Base-by-base conservation (phyloP, 768 basidiomycete genomes). In the Crepidotus variabilis region DNA sequence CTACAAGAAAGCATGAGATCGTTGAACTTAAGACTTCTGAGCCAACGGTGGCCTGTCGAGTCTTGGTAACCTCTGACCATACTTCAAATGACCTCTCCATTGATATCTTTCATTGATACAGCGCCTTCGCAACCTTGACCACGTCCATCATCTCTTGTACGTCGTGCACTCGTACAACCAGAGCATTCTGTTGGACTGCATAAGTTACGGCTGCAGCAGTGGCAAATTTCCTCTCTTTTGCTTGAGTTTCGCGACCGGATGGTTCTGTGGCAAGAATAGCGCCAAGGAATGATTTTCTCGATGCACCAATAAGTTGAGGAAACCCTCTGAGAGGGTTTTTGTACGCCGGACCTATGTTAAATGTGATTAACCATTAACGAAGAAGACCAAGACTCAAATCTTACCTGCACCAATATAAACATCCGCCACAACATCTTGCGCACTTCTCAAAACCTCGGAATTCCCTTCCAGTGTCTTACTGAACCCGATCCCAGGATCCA, bases 401-500 rank as follows among this genome's bases (percentile, higher is more conserved):
- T 34, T 18, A 74, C 71, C 67, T 39, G 47, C 49, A 9, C 75
- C 72, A 47, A 77, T 62, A 3, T 51, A 11, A 10, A 65, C 54
- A 43, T 81, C 75, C 1, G 74, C 76, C 0, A 79, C 81, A 43
- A 91, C 67, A 50, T 58, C 67, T 18, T 66, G 77, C 51, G 75
- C 75, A 34, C 78, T 61, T 9, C 86, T 78, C 50, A 98, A 68
- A 10, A 96, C 63, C 58, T 79, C 76, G 33, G 93, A 60, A 69
- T 96, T 95, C 4, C 81, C 92, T 24, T 85, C 78, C 2, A 86
- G 67, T 0, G 84, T 81, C 71, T 98, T 98, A 70, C 94, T 96
- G 69, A 98, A 99, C 33, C 97, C 96, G 52, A 98, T 74, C 0
- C 96, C 96, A 2, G 96, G 92, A 72, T 98, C 97, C 22, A 88